phyloP scores from a whole-genome alignment of 2,329 filamentous ascomycete genomes.

The Phialophora tarda region DNA sequence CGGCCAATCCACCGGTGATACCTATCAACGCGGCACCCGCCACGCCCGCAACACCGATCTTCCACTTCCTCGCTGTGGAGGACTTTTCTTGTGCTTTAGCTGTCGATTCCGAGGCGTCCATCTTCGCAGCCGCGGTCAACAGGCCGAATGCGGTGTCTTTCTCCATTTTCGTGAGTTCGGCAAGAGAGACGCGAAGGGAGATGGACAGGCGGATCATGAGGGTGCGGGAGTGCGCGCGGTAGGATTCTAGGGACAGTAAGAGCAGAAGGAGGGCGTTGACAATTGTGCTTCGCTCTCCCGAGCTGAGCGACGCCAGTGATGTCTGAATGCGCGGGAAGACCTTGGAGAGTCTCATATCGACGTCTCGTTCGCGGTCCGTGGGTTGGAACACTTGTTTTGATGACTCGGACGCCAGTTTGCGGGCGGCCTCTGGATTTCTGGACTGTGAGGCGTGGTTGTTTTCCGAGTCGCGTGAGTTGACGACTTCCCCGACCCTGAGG shows the following conservation, averaged over 20 bases:
- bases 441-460: conserved; percentile 21
- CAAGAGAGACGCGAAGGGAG: conserved; percentile 67
- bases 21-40: conserved; percentile 78
- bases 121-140: conserved; percentile 66
- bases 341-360: conserved; percentile 12
- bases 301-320: conserved; percentile 59
- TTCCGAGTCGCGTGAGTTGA: conserved; percentile 49
- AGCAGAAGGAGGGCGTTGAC: conserved; percentile 71
- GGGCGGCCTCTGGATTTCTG: conserved; percentile 47
- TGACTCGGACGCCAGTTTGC: conserved; percentile 21
- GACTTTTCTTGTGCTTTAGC: conserved; percentile 72
- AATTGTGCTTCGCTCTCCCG: conserved; percentile 68
- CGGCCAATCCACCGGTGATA: conserved; percentile 75
- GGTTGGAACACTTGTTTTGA: conserved; percentile 15
- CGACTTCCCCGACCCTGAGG: conserved; percentile 73
- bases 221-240: conserved; percentile 70
- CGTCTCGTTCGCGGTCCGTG: conserved; percentile 8
- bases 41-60: conserved; percentile 79
- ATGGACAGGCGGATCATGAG: conserved; percentile 70
- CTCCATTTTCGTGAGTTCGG: conserved; percentile 69
- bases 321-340: conserved; percentile 66
- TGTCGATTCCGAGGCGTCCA: conserved; percentile 47
- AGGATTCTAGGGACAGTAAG: conserved; percentile 72
- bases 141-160: conserved; percentile 72
- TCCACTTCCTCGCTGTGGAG: conserved; percentile 66